Evolutionary conservation across 2,329 filamentous ascomycete species (phyloP).

Genomic region (Neopestalotiopsis sp.): DNA sequence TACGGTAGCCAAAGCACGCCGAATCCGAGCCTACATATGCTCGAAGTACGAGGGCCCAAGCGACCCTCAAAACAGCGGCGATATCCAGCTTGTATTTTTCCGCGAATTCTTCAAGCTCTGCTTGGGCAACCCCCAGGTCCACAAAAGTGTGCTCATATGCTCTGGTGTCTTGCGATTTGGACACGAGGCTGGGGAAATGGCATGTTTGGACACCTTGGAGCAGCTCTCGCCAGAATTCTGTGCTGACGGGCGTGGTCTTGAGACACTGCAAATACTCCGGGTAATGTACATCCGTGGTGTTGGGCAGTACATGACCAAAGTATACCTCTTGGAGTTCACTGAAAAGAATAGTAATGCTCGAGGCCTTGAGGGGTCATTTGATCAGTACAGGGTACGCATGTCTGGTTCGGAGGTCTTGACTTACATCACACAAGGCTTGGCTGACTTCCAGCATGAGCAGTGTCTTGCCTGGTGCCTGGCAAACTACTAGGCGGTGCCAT

Average conservation of each 20-base stretch:
- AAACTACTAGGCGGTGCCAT: slow-evolving; percentile 57
- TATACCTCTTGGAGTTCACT: slow-evolving; percentile 54
- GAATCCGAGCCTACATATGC: slow-evolving; percentile 58
- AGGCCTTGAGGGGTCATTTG: slow-evolving; percentile 24
- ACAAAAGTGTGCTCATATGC: slow-evolving; percentile 43
- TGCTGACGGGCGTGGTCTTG: slow-evolving; percentile 40
- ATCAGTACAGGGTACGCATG: neutral
- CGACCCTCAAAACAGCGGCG: slow-evolving; percentile 60
- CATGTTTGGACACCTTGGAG: slow-evolving; percentile 47
- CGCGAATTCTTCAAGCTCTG: slow-evolving; percentile 51
- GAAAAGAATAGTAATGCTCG: slow-evolving; percentile 53
- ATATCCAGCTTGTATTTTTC: slow-evolving; percentile 47
- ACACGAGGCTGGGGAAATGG: slow-evolving; percentile 49
- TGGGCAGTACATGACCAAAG: slow-evolving; percentile 42
- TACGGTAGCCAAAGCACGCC: slow-evolving; percentile 61
- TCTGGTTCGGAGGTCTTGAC: slow-evolving; percentile 11
- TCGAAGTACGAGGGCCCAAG: slow-evolving; percentile 64
- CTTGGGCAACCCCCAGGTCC: slow-evolving; percentile 45
- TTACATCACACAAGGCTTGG: slow-evolving; percentile 55
- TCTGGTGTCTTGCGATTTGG: slow-evolving; percentile 26
- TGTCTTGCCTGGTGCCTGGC: slow-evolving; percentile 48
- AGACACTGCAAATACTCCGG: slow-evolving; percentile 46
- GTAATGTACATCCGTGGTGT: slow-evolving; percentile 40
- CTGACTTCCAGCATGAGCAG: slow-evolving; percentile 57
- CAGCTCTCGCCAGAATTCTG: slow-evolving; percentile 52